Percentiles rank a stretch among this genome's conserved stretches.
Conservation (phyloP, 495 filamentous ascomycete genomes). For the Tuber umbilicatum region DNA sequence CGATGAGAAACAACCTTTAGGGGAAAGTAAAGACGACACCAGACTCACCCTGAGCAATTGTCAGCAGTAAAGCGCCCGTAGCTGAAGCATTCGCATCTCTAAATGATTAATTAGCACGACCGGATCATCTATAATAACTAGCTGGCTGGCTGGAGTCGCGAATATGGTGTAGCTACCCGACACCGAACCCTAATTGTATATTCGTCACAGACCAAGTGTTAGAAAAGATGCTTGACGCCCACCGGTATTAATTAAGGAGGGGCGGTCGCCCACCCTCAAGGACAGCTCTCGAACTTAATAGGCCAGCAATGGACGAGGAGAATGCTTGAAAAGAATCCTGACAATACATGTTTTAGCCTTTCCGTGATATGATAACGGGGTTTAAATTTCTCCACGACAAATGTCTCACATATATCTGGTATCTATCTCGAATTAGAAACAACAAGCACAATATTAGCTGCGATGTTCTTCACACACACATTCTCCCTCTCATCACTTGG, state of each 20-base stretch:
- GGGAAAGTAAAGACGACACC: background rate
- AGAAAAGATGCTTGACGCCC: slow-evolving; percentile 18
- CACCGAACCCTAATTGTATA: slow-evolving; percentile 61
- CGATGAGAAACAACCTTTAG: background rate
- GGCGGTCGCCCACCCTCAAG: slow-evolving; percentile 58
- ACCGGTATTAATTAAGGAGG: background rate
- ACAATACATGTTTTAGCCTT: slow-evolving; percentile 13
- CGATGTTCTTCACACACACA: background rate
- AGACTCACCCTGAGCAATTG: slow-evolving; percentile 70
- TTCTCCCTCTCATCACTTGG: background rate
- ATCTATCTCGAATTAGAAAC: slow-evolving; percentile 47
- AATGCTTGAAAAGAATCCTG: slow-evolving; percentile 96
- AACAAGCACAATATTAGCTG: background rate
- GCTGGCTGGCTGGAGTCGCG: slow-evolving; percentile 10
- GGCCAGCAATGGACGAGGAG: slow-evolving; percentile 81
- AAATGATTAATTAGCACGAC: slow-evolving; percentile 18
- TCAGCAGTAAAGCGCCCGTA: slow-evolving; percentile 77
- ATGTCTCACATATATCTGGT: slow-evolving; percentile 62
- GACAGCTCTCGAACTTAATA: slow-evolving; percentile 81
- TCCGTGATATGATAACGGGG: background rate
- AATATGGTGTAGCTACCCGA: slow-evolving; percentile 48
- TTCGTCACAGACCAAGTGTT: slow-evolving; percentile 17
- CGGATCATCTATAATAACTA: slow-evolving; percentile 7
- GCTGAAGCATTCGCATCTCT: slow-evolving; percentile 75
- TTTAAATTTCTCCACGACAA: background rate